Evolutionary conservation across 495 filamentous ascomycete genomes (phyloP), one percentile per base, ranked within the genome.

Genomic region (Mytilinidion resinicola): DNA sequence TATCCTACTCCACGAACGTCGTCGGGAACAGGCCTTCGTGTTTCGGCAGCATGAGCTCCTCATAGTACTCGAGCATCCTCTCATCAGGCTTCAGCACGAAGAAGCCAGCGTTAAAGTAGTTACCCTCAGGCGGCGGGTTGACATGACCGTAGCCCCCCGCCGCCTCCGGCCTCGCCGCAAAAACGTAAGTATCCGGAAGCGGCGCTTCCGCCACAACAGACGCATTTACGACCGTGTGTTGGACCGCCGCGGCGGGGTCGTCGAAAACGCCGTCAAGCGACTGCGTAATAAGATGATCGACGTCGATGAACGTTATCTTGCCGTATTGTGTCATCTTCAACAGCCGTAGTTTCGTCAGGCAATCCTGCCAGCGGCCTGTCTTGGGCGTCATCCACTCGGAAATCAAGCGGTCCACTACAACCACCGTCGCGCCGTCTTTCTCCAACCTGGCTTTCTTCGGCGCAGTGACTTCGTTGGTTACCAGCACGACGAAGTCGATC

Each of bases 401-500:
- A 14, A 54, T 20, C 2, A 70, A 36, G 17, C 63, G 61, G 25
- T 66, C 63, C 1, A 62, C 61, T 10, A 57, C 25, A 11, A 68
- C 37, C 37, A 70, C 47, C 17, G 54, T 68, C 0, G 67, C 67
- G 47, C 67, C 65, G 39, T 70, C 67, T 19, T 35, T 34, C 38
- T 50, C 53, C 6, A 70, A 58, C 4, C 60, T 53, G 7, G 55
- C 63, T 17, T 63, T 57, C 46, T 70, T 68, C 0, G 55, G 30
- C 33, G 57, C 30, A 12, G 44, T 50, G 37, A 70, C 63, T 39
- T 68, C 60, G 6, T 51, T 30, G 2, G 67, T 70, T 37, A 67
- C 64, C 51, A 70, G 54, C 35, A 68, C 54, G 21, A 70, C 48
- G 55, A 70, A 64, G 33, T 65, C 63, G 37, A 68, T 70, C 14